Evolutionary conservation across 75 land plant species (phyloP).

Genomic region (Cupressus sempervirens): DNA sequence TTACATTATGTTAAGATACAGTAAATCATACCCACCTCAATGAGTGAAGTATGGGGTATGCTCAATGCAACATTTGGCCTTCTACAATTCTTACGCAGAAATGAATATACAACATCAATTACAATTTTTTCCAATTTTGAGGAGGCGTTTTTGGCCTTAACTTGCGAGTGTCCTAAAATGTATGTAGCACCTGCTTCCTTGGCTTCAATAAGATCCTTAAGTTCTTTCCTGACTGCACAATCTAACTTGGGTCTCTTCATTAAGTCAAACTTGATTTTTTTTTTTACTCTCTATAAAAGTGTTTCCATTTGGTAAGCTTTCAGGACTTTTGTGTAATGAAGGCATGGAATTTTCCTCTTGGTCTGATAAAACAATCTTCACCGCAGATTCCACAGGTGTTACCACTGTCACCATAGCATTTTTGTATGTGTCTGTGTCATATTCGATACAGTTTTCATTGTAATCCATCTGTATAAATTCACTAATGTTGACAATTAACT

Average conservation of each 20-base stretch:
- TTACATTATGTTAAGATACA: neutral
- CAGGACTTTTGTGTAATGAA: neutral
- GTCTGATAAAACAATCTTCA: slow-evolving; percentile 15
- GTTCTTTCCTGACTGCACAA: slow-evolving; percentile 47
- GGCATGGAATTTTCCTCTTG: neutral
- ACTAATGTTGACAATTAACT: slow-evolving; percentile 57
- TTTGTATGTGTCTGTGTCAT: slow-evolving; percentile 29
- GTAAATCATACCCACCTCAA: slow-evolving; percentile 42
- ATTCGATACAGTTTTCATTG: slow-evolving; percentile 28
- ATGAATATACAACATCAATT: slow-evolving; percentile 68
- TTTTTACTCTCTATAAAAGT: slow-evolving; percentile 16
- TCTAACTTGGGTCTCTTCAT: slow-evolving; percentile 30
- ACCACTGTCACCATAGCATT: slow-evolving; percentile 83
- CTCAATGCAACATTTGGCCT: slow-evolving; percentile 63
- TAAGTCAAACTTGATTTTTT: slow-evolving; percentile 56
- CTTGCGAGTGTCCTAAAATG: slow-evolving; percentile 78
- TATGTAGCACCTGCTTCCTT: slow-evolving; percentile 80
- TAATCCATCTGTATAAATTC: slow-evolving; percentile 85
- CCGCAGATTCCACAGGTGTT: slow-evolving; percentile 14
- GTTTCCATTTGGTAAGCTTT: slow-evolving; percentile 7
- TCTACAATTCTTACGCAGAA: slow-evolving; percentile 78
- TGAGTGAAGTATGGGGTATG: slow-evolving; percentile 78
- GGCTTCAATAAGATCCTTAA: slow-evolving; percentile 62
- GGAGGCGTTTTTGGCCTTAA: slow-evolving; percentile 64
- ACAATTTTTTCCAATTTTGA: slow-evolving; percentile 65